A percentile compares a stretch with the other conserved stretches of the same genome.
These are phyloP conservation scores for Trichocladium uniseriatum DNA, from an alignment of 495 filamentous ascomycete genomes.

Conservation along the genomic window DNA sequence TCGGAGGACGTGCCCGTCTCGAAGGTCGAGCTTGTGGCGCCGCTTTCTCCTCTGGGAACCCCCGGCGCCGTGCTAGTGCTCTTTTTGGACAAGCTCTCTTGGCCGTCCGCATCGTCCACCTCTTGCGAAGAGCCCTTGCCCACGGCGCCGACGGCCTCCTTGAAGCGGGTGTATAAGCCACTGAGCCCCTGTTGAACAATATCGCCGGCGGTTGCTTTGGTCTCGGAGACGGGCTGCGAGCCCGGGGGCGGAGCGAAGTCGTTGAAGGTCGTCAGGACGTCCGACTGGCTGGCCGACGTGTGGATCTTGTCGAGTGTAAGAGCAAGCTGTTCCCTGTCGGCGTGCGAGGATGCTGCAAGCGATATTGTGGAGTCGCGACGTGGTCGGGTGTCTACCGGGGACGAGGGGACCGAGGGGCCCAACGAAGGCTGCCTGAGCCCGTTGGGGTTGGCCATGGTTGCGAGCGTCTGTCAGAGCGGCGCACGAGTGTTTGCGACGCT, in stretches of 20 bases:
- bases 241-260: slow-evolving; percentile 61
- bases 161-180: slow-evolving; percentile 74
- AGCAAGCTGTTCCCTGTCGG: slow-evolving; percentile 62
- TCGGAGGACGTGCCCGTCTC: slow-evolving; percentile 31
- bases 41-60: slow-evolving; percentile 29
- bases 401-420: slow-evolving; percentile 11
- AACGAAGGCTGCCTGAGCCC: slow-evolving; percentile 12
- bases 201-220: slow-evolving; percentile 59
- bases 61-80: slow-evolving; percentile 27
- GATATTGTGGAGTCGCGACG: slow-evolving; percentile 60
- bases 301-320: slow-evolving; percentile 79
- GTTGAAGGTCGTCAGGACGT: slow-evolving; percentile 77
- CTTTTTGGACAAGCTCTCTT: slow-evolving; percentile 31
- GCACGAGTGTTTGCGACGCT: neutral
- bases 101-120: slow-evolving; percentile 24
- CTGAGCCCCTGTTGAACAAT: slow-evolving; percentile 72
- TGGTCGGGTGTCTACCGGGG: slow-evolving; percentile 22
- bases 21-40: slow-evolving; percentile 26
- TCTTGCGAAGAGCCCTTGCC: slow-evolving; percentile 49
- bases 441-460: slow-evolving; percentile 20
- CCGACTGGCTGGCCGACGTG: slow-evolving; percentile 67
- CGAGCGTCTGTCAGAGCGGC: neutral
- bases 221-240: slow-evolving; percentile 46
- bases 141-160: slow-evolving; percentile 60
- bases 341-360: slow-evolving; percentile 41